These are phyloP conservation scores for Aspergillus viridinutans DNA, from an alignment of 2,329 filamentous ascomycete genomes.

Conservation along the genomic window DNA sequence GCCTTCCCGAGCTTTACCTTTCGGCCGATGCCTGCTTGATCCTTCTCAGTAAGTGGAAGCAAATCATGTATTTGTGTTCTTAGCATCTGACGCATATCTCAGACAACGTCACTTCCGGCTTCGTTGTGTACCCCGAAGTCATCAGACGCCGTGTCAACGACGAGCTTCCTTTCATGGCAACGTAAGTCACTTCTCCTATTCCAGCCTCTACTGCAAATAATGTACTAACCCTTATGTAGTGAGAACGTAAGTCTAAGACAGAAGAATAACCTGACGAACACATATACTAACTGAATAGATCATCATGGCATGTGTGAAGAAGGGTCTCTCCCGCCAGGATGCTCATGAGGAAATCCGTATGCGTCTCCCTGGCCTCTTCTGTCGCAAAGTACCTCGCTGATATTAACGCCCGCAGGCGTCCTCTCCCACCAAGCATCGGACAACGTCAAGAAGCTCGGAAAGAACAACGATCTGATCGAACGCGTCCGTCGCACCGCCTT, in stretches of 20 bases:
- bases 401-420: constrained; percentile 43
- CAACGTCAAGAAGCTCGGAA: constrained; percentile 68
- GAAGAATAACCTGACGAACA: neutral
- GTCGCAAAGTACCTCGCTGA: neutral
- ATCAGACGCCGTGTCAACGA: constrained; percentile 65
- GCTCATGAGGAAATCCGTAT: constrained; percentile 78
- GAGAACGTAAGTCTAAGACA: constrained; percentile 26
- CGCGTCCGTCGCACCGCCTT: constrained; percentile 68
- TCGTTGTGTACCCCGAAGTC: constrained; percentile 74
- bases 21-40: constrained; percentile 58
- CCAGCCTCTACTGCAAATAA: neutral
- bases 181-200: constrained; percentile 38
- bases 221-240: constrained; percentile 21
- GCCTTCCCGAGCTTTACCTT: constrained; percentile 64
- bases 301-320: constrained; percentile 72
- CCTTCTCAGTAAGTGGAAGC: constrained; percentile 28
- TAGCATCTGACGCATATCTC: constrained; percentile 23
- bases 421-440: constrained; percentile 70
- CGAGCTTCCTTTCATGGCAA: constrained; percentile 85
- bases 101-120: constrained; percentile 64
- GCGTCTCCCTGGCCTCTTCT: constrained; percentile 3
- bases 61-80: neutral
- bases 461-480: constrained; percentile 75
- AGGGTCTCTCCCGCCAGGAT: constrained; percentile 70
- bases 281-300: constrained; percentile 47